A percentile compares a stretch with the other conserved stretches of the same genome.
phyloP scores from a whole-genome alignment of 1,284 basidiomycete genomes.

The Paramarasmius palmivorus region DNA sequence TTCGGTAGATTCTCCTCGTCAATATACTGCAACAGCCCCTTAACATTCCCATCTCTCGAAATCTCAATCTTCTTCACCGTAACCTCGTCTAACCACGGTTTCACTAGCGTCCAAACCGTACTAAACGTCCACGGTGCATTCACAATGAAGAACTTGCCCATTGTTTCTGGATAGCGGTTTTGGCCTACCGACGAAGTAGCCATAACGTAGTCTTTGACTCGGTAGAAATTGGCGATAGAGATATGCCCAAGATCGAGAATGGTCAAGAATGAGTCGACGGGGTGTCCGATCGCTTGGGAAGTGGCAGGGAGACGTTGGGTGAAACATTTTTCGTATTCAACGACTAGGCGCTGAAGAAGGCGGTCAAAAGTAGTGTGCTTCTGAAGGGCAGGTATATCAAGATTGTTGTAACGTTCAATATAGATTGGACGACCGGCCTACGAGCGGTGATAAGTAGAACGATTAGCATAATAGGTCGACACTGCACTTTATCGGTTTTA shows the following conservation, averaged over 20 bases:
- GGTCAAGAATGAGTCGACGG: constrained; percentile 96
- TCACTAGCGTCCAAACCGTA: constrained; percentile 87
- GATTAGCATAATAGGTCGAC: neutral
- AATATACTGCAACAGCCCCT: constrained; percentile 73
- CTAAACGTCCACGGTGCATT: constrained; percentile 93
- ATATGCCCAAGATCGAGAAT: constrained; percentile 93
- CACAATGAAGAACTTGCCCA: constrained; percentile 98
- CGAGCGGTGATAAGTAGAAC: neutral
- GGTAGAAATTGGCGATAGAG: constrained; percentile 82
- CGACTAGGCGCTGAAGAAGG: constrained; percentile 86
- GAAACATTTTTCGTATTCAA: constrained; percentile 93
- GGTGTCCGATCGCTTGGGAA: constrained; percentile 70
- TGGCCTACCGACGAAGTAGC: constrained; percentile 83
- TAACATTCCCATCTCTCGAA: constrained; percentile 64
- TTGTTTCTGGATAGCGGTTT: constrained; percentile 91
- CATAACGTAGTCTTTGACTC: constrained; percentile 90
- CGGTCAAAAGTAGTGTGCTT: constrained; percentile 84
- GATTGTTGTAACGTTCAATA: constrained; percentile 89
- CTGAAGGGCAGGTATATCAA: constrained; percentile 87
- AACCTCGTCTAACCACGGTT: constrained; percentile 93
- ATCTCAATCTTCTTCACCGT: constrained; percentile 94
- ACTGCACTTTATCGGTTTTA: constrained; percentile 85
- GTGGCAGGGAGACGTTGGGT: constrained; percentile 83
- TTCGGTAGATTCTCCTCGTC: constrained; percentile 80
- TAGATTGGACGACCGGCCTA: constrained; percentile 96